Percentiles rank a stretch among this genome's conserved stretches.
Conservation (phyloP, 2,329 filamentous ascomycete species). For the Echinosphaeria canescens region DNA sequence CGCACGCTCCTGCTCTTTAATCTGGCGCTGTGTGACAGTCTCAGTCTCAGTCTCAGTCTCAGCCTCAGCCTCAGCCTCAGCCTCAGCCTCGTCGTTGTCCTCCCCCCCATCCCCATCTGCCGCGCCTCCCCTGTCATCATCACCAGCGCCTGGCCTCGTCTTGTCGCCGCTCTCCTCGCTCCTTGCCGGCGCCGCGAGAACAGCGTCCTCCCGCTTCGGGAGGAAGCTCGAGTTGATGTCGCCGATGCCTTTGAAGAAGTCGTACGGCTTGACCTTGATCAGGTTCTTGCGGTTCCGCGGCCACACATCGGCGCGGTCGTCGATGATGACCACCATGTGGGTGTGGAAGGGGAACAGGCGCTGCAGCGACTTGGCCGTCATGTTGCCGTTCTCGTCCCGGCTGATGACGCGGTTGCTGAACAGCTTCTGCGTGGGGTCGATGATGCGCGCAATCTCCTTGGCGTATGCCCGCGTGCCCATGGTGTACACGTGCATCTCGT, state of each 20-base stretch:
- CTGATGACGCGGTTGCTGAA: slow-evolving; percentile 94
- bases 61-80: slow-evolving; percentile 54
- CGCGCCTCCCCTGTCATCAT: slow-evolving; percentile 2
- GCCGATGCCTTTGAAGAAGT: slow-evolving; percentile 95
- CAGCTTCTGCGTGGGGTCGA: slow-evolving; percentile 73
- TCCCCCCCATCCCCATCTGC: not conserved
- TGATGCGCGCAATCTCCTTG: slow-evolving; percentile 72
- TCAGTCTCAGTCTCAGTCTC: slow-evolving; percentile 55
- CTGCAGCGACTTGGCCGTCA: slow-evolving; percentile 76
- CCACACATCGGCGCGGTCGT: slow-evolving; percentile 95
- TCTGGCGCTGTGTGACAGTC: slow-evolving; percentile 48
- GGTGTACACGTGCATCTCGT: slow-evolving; percentile 95
- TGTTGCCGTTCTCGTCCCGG: slow-evolving; percentile 87
- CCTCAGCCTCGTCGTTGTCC: slow-evolving; percentile 13
- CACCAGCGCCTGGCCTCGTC: slow-evolving; percentile 9
- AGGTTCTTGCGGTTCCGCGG: slow-evolving; percentile 74
- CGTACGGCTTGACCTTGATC: slow-evolving; percentile 86
- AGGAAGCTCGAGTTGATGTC: slow-evolving; percentile 98
- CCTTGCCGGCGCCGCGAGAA: slow-evolving; percentile 10
- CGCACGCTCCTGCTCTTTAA: slow-evolving; percentile 67
- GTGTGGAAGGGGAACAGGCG: slow-evolving; percentile 90
- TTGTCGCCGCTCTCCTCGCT: slow-evolving; percentile 5
- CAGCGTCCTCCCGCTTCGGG: slow-evolving; percentile 47
- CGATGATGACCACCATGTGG: slow-evolving; percentile 98
- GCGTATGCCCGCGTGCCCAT: slow-evolving; percentile 98